Base-by-base conservation (phyloP, 495 filamentous ascomycete genomes). In the Xylaria curta region DNA sequence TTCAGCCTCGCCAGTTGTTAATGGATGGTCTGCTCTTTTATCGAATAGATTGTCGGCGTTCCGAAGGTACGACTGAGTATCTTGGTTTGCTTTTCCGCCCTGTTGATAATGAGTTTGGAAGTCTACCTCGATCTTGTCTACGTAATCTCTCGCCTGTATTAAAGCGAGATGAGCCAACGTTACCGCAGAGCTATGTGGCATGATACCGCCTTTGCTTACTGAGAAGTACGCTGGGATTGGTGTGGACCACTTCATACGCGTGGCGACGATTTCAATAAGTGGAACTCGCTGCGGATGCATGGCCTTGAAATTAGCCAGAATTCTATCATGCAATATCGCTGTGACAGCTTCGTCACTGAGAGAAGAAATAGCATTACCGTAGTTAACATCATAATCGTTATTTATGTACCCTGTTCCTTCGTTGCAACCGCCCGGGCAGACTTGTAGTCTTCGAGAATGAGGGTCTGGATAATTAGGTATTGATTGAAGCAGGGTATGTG, bases 211-310 rank as follows among this genome's bases (percentile, higher is more conserved):
- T 9, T n/a, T 9, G 12, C 15, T 21, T 7, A 13, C 17, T 9
- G 46, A 53, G 2, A 66, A 66, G 53, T 66, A 66, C 7, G 46
- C 63, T 7, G 63, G 63, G 9, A 66, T 26, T 4, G 63, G 63
- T 44, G 42, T 4, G 19, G 63, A 33, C 63, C 63, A 66, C 6
- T 36, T 6, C 5, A 66, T n/a, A 0, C 46, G 13, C 53, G 26
- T 38, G 6, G 33, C 17, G 3, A 66, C 17, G 3, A 66, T 46
- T 12, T 63, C 60, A 26, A 46, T 24, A 46, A 28, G 3, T 17
- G 12, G 10, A 15, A 10, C n/a, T 12, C 3, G 9, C 9, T 46
- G 7, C n/a, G 60, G 38, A 28, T 63, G 40, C 13, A 63, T 33
- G 9, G 8, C 2, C 15, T 31, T 6, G 26, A 24, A 46, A 9